Base-by-base conservation (phyloP, 805 yeast species). In the Starmerella ratchasimensis region DNA sequence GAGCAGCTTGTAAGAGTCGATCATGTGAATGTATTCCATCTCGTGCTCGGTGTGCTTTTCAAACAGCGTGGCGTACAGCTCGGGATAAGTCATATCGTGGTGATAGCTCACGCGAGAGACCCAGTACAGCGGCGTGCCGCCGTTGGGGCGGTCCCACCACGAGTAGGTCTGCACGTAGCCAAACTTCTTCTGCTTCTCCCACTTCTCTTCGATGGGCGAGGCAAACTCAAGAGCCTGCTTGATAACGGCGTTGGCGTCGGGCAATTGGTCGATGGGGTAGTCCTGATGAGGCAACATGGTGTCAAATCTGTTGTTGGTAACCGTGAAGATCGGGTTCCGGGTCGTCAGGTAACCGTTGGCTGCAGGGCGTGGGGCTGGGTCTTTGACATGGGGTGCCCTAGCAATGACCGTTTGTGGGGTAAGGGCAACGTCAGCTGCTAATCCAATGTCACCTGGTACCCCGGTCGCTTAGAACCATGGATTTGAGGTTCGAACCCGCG, bases 1-100 rank as follows among this genome's bases (percentile, higher is more conserved):
- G 2, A 60, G 41, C 26, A 35, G 38, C 27, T 48, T 36, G 33
- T 38, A 56, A 11, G 53, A 43, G 15, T 52, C 44, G 6, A 62
- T 42, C 41, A 57, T 45, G 7, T 50, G 51, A 28, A 61, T 62
- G 40, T 62, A 62, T 37, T 61, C 46, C 22, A 54, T 50, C 44
- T 62, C 67, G 34, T 62, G 49, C 32, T 50, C 53, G 8, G 65
- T 61, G 41, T 62, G 67, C 42, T 61, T 45, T 5, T 53, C 46
- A n/a, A 52, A 45, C 6, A 62, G 31, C 5, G 58, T 55, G 27
- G 34, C 36, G 27, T 38, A 39, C 45, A 60, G 51, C 36, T 42
- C 35, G 16, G 50, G 55, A 42, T 51, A 61, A 9, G 27, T 29
- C 2, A 53, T 41, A 34, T 53, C 56, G 11, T 38, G 36, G 41